Evolutionary conservation across 1,284 basidiomycete genomes (phyloP), one percentile per base, ranked within the genome.

Genomic region (Ustilago shanxiensis): DNA sequence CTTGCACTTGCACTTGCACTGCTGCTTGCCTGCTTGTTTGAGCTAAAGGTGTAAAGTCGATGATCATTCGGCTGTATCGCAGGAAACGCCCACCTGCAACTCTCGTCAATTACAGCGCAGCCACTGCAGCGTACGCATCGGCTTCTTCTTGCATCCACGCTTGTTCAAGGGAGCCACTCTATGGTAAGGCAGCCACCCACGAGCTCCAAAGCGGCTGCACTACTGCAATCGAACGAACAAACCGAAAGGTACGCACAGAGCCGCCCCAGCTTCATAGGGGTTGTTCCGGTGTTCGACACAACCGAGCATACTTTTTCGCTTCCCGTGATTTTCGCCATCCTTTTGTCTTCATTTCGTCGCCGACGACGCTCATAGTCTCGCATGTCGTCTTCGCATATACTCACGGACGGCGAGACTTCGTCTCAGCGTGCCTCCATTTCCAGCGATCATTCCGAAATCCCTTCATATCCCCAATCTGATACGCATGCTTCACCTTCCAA

Each of bases 401-500:
- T 65, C 28, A 58, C 56, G n/a, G 50, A 49, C 37, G 70, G 50
- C 28, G 57, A 57, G 20, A 57, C n/a, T 22, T 33, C 56, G 26
- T 39, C 70, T 22, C 52, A 37, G 33, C 70, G 57, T 29, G 22
- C 57, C 5, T 63, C 70, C 39, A 52, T 62, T 53, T 66, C 65
- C n/a, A 67, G 64, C 70, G 61, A 72, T 52, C 57, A 64, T 60
- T 72, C 64, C 60, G 60, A 72, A 47, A 67, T 72, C 20, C 70
- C 70, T 26, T 72, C 52, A n/a, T 64, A 72, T 60, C 65, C 70
- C 10, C 64, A 52, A 4, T 47, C 61, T 41, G 59, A 59, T 20
- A 44, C 39, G 2, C 45, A 59, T 18, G 55, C 66, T 31, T 54
- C 59, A n/a, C 54, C 57, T 9, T 56, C 58, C 47, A 33, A 59